phyloP scores from a whole-genome alignment of 768 basidiomycete species.

The Paxillus involutus region DNA sequence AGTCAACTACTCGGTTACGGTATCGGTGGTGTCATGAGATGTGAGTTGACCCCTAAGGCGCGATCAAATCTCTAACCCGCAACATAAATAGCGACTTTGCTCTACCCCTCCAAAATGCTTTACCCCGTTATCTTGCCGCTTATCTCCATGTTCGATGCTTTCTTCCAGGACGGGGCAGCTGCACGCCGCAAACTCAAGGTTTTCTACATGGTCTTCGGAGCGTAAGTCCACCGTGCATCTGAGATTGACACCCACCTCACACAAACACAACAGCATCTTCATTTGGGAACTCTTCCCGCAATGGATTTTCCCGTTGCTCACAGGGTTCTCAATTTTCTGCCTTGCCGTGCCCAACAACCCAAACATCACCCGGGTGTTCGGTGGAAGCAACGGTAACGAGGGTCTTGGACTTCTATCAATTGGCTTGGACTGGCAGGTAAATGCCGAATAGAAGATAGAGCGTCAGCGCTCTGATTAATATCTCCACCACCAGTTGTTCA shows the following conservation, averaged over 20 bases:
- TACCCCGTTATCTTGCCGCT: slow-evolving; percentile 33
- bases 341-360: slow-evolving; percentile 51
- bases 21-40: slow-evolving; percentile 52
- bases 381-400: slow-evolving; percentile 62
- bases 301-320: slow-evolving; percentile 56
- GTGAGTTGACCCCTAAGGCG: slow-evolving; percentile 26
- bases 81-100: slow-evolving; percentile 17
- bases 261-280: slow-evolving; percentile 30
- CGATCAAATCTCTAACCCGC: background rate
- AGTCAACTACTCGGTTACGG: slow-evolving; percentile 48
- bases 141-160: slow-evolving; percentile 27
- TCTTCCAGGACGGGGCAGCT: slow-evolving; percentile 42
- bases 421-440: slow-evolving; percentile 60
- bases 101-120: slow-evolving; percentile 49
- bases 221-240: slow-evolving; percentile 32
- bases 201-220: slow-evolving; percentile 23
- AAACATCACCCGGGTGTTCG: slow-evolving; percentile 55
- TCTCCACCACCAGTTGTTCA: slow-evolving; percentile 18
- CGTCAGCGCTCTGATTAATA: slow-evolving; percentile 25
- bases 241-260: background rate
- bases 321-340: slow-evolving; percentile 62
- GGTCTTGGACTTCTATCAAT: slow-evolving; percentile 60
- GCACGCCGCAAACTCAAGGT: slow-evolving; percentile 41
- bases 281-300: slow-evolving; percentile 27
- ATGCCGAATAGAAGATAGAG: slow-evolving; percentile 44